phyloP scores from a whole-genome alignment of 805 yeast species.

The Suhomyces sp. region DNA sequence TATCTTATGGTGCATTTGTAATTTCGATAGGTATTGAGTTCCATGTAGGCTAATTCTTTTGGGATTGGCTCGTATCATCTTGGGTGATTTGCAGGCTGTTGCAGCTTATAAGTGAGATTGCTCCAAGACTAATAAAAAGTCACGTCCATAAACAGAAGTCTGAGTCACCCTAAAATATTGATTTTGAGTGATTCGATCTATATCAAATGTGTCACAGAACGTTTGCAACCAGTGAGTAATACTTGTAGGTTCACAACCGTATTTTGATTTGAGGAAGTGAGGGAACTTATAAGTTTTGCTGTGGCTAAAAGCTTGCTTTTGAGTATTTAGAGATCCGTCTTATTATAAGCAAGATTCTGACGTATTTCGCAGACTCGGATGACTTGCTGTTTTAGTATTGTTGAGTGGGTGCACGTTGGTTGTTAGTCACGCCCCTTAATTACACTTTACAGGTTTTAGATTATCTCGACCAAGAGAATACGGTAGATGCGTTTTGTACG shows the following conservation, averaged over 20 bases:
- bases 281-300: not conserved
- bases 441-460: not conserved
- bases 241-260: not conserved
- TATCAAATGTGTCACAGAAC: not conserved
- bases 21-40: not conserved
- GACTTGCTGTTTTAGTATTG: not conserved
- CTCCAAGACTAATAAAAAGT: not conserved
- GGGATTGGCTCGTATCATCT: constrained; percentile 3
- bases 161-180: not conserved
- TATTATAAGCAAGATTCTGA: not conserved
- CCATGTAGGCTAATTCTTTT: constrained; percentile 1
- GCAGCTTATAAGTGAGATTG: not conserved
- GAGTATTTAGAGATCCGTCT: not conserved
- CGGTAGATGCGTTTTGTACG: not conserved
- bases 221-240: not conserved
- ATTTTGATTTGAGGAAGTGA: not conserved
- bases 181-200: not conserved
- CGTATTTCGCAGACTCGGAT: not conserved
- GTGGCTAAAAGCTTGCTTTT: not conserved
- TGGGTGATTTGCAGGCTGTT: not conserved
- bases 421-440: not conserved
- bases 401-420: constrained; percentile 1
- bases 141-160: not conserved
- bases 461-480: not conserved
- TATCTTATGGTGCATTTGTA: constrained; percentile 1